A percentile compares a stretch with the other conserved stretches of the same genome.
Conservation (phyloP, 2,329 filamentous ascomycete species). For the Calonectria pteridis region DNA sequence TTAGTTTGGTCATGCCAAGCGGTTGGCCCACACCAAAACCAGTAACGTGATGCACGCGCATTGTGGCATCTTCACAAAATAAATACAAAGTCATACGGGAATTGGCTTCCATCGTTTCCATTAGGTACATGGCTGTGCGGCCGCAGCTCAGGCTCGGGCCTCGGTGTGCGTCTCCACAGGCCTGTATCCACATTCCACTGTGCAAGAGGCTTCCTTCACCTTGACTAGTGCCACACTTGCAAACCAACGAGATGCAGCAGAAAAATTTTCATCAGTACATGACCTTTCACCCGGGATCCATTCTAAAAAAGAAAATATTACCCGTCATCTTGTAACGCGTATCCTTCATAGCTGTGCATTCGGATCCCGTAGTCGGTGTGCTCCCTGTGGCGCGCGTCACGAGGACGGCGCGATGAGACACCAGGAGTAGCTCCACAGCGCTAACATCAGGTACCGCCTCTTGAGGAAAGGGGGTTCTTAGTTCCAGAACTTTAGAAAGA, state of each 20-base stretch:
- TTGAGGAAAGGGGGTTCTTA: background rate
- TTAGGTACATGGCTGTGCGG: background rate
- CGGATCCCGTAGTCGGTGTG: background rate
- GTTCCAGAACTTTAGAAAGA: background rate
- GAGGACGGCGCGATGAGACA: background rate
- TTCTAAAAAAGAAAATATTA: background rate
- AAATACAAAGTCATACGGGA: background rate
- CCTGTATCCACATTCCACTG: background rate
- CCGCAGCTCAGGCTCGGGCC: background rate
- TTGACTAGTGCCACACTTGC: background rate
- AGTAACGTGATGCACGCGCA: background rate
- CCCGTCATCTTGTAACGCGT: background rate
- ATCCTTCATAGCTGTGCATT: background rate
- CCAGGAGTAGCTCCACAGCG: background rate
- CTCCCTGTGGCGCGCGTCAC: background rate
- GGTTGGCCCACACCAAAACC: background rate
- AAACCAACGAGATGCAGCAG: background rate
- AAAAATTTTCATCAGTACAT: background rate
- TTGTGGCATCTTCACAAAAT: background rate
- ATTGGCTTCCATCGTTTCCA: background rate
- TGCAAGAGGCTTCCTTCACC: background rate
- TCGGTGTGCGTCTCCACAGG: background rate
- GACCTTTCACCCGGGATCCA: background rate
- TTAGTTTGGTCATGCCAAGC: slow-evolving; percentile 2
- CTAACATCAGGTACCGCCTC: background rate